Evolutionary conservation across 306 rosid genomes (phyloP), one percentile per base, ranked within the genome.

Genomic region (Pterocarpus macrocarpus): DNA sequence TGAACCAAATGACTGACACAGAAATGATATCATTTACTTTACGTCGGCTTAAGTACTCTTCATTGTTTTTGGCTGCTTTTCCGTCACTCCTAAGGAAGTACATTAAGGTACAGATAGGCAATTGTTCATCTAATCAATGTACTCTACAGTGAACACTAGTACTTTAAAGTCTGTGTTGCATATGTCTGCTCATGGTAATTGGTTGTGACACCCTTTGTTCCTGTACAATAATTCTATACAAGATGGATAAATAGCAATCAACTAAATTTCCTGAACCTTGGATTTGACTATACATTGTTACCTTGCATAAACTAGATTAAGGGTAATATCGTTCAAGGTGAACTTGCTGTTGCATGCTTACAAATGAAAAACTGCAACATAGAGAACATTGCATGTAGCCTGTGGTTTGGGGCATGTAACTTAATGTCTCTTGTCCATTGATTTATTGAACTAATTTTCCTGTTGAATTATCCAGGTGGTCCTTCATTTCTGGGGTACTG

Each of bases 1-100:
- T 95, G 89, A 94, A 94, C 87, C 98, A 95, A 84, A 95, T 95
- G 99, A 95, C 99, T 39, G 98, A 95, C 87, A 77, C 94, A 1
- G 87, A 88, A 82, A 95, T 95, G 98, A 93, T 95, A 86, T 87
- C 99, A 39, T 93, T 88, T 85, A 93, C 99, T 61, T 64, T 95
- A 77, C 90, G 89, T 35, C 90, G 92, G 45, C 91, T 95, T 73
- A 92, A 91, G 87, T 90, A 65, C 73, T 95, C 99, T 78, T 93
- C 94, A 5, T 11, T 93, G 57, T 89, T 93, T 83, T 82, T 95
- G 89, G 93, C 87, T 71, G 98, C 98, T 83, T 91, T 93, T 84
- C 99, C 99, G 15, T 82, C 97, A 13, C 92, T 95, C 57, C 74
- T 91, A 71, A 89, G 99, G 89, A 95, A 90, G 90, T 95, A 89